phyloP scores from a whole-genome alignment of 176 grass and related monocot species.

The Juncus effusus region DNA sequence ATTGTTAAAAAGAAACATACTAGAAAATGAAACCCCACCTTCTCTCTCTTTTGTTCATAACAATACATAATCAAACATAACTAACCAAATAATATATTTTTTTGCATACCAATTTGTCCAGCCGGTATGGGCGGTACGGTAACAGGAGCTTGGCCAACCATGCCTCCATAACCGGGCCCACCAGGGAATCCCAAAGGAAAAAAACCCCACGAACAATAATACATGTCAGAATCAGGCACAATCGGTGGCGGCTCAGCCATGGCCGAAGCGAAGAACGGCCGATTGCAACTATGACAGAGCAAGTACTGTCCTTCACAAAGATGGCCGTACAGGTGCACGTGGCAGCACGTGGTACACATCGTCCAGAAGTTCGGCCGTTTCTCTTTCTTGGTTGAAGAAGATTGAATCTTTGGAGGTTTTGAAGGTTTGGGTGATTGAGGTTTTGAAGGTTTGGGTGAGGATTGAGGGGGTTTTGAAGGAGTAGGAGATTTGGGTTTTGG shows the following conservation, averaged over 20 bases:
- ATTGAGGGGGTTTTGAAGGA: not conserved
- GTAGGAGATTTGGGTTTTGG: not conserved
- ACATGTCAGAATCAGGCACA: slow-evolving; percentile 76
- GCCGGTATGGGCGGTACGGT: slow-evolving; percentile 6
- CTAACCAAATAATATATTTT: too few relatives aligned
- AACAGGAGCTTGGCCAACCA: slow-evolving; percentile 29
- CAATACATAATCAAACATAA: too few relatives aligned
- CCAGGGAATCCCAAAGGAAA: slow-evolving; percentile 79
- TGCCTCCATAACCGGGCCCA: slow-evolving; percentile 44
- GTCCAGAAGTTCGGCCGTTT: slow-evolving; percentile 51
- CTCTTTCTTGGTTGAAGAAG: too few relatives aligned
- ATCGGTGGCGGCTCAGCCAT: slow-evolving; percentile 56
- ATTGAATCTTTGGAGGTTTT: not conserved
- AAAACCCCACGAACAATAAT: slow-evolving; percentile 94
- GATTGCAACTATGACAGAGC: slow-evolving; percentile 52
- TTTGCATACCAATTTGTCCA: not conserved
- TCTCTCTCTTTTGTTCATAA: too few relatives aligned
- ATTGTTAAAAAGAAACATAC: not conserved
- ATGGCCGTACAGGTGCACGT: slow-evolving; percentile 68
- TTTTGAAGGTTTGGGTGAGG: not conserved
- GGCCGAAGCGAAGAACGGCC: slow-evolving; percentile 55
- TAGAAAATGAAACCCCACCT: too few relatives aligned
- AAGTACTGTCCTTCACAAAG: slow-evolving; percentile 50
- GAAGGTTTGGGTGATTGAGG: not conserved
- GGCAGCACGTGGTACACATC: slow-evolving; percentile 46